Conservation (phyloP, 2,329 filamentous ascomycete species). For the Pseudovirgaria hyperparasitica region DNA sequence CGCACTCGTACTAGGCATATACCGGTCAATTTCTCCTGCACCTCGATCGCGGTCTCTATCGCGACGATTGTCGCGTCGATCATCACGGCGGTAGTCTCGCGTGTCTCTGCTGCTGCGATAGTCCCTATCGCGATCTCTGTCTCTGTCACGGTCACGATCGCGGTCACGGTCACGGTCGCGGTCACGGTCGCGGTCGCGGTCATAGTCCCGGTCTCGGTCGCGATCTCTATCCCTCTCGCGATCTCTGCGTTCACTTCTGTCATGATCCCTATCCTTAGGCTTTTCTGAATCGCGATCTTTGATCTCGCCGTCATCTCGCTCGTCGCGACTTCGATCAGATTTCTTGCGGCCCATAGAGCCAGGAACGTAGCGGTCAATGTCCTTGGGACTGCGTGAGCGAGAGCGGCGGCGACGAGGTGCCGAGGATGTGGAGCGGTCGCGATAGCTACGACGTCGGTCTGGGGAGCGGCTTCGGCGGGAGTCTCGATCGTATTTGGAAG, state of each 20-base stretch:
- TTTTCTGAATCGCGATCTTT: slow-evolving; percentile 15
- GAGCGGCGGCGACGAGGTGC: slow-evolving; percentile 13
- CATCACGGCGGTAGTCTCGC: slow-evolving; percentile 5
- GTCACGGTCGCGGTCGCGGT: slow-evolving; percentile 12
- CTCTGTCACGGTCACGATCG: slow-evolving; percentile 9
- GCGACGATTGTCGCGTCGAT: slow-evolving; percentile 1
- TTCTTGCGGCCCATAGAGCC: slow-evolving; percentile 9
- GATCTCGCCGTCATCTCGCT: slow-evolving; percentile 6
- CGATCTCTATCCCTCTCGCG: slow-evolving; percentile 17
- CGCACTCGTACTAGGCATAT: no score
- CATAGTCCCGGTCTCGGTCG: slow-evolving; percentile 25
- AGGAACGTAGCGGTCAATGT: slow-evolving; percentile 25
- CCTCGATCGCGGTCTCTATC: slow-evolving; percentile 6
- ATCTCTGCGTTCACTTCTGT: slow-evolving; percentile 12
- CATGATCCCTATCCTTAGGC: slow-evolving; percentile 16
- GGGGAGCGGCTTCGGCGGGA: slow-evolving; percentile 8
- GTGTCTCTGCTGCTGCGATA: no score
- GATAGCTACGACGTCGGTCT: slow-evolving; percentile 9
- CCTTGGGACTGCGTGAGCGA: slow-evolving; percentile 21
- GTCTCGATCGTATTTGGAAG: slow-evolving; percentile 10
- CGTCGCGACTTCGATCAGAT: slow-evolving; percentile 4
- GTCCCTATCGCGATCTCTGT: slow-evolving; percentile 5
- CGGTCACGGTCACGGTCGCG: slow-evolving; percentile 16
- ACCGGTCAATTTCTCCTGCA: no score
- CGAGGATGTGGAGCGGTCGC: slow-evolving; percentile 7